Base-by-base conservation (phyloP, 495 filamentous ascomycete species). In the Polyplosphaeria fusca region DNA sequence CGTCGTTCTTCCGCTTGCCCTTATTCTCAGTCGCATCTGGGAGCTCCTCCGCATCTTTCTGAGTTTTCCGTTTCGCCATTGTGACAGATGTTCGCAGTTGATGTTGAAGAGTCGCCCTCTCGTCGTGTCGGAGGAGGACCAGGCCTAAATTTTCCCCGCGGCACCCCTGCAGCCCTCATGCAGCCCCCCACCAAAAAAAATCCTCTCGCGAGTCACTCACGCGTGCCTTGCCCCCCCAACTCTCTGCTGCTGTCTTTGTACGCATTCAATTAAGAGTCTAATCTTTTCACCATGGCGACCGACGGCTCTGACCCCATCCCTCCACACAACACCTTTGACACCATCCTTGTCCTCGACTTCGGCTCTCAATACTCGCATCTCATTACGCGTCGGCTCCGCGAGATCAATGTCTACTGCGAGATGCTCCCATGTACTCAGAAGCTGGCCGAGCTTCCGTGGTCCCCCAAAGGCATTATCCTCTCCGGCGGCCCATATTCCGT, bases 371-470 rank as follows among this genome's bases (percentile, higher is more conserved):
- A 82, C 47, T 81, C 79, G 3, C 88, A 91, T 64, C 77, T 93
- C 14, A 92, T 93, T 66, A 83, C 81, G 2, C 78, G 89, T 27
- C 83, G 88, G 42, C 78, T 94, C 13, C 78, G 89, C 61, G 82
- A 85, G 40, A 78, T 95, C 73, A 86, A 88, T 76, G 80, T 97
- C 69, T 96, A 87, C 77, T 82, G 82, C 37, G 92, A 97, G 75
- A 87, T 96, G 84, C 82, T 95, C 41, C 91, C 91, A 25, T 96
- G 92, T 76, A 96, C 89, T 50, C 82, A 85, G 52, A 94, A 91
- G 76, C 67, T 96, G 12, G 70, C 80, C 4, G 88, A 94, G 43
- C 79, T 97, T 12, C 61, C 75, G 22, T 96, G 79, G 78, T 88
- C 81, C 63, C 92, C 92, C 16, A 89, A 87, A 70, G 91, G 90